Conservation (phyloP, 352 stramenopile genomes). For the Globisporangium sylvaticum region DNA sequence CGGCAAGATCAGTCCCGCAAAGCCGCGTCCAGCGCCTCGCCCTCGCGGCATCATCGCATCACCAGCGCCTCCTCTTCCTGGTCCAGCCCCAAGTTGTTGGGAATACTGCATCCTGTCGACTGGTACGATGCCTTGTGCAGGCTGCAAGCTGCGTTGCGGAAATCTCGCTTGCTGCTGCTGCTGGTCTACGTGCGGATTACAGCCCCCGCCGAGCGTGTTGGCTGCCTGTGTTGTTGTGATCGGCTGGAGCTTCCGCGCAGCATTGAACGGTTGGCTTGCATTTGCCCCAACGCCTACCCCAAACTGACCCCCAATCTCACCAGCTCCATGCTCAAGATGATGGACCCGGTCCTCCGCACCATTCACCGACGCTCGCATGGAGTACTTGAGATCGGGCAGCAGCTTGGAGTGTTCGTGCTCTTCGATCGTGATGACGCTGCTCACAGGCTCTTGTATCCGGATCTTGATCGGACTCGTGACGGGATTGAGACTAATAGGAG, state of each 20-base stretch:
- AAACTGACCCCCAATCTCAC: not conserved
- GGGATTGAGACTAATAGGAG: not conserved
- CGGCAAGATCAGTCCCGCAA: not conserved
- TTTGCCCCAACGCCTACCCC: not conserved
- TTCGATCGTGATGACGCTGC: constrained; percentile 9
- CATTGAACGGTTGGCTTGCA: constrained; percentile 4
- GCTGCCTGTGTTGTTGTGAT: not conserved
- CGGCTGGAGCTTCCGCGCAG: constrained; percentile 12
- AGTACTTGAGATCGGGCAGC: constrained; percentile 14
- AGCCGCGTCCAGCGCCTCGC: not conserved
- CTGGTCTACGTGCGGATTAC: not conserved
- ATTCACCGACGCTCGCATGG: constrained; percentile 1
- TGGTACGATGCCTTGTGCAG: not conserved
- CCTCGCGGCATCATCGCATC: not conserved
- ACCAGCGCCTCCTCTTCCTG: not conserved
- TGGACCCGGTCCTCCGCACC: not conserved
- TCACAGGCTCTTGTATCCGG: constrained; percentile 9
- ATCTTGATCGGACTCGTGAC: constrained; percentile 13
- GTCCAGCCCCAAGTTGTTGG: not conserved
- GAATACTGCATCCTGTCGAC: not conserved
- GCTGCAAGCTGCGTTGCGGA: not conserved
- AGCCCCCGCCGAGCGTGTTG: not conserved
- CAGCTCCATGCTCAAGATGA: not conserved
- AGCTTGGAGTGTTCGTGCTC: constrained; percentile 13
- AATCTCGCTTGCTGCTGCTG: not conserved